A percentile compares a stretch with the other conserved stretches of the same genome.
phyloP scores from a whole-genome alignment of 139 green algal species.

The Pedinophyceae sp. region DNA sequence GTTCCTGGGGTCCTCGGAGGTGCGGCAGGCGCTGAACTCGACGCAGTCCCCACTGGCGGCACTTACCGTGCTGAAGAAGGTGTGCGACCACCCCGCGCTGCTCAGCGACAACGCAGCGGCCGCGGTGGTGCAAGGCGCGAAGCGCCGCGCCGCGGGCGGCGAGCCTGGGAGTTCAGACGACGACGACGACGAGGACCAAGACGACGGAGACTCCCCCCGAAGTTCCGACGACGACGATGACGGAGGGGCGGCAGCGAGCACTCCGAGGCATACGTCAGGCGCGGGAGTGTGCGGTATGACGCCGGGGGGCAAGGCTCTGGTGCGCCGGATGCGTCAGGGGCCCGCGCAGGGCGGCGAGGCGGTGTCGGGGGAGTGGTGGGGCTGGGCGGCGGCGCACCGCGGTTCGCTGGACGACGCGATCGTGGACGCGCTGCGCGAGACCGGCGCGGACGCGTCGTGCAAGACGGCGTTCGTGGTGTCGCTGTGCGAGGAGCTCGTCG shows the following conservation, averaged over 20 bases:
- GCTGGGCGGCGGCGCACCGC: too few species aligned
- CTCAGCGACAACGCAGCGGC: slow-evolving; percentile 40
- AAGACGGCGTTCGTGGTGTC: slow-evolving; percentile 61
- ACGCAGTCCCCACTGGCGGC: slow-evolving; percentile 56
- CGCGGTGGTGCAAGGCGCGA: slow-evolving; percentile 16
- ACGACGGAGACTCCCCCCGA: slow-evolving; percentile 11
- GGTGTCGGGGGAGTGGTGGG: neutral
- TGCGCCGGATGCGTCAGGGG: neutral
- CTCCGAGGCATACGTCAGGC: too few species aligned
- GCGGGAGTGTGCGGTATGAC: neutral
- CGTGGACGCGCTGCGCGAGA: slow-evolving; percentile 14
- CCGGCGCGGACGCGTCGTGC: slow-evolving; percentile 44
- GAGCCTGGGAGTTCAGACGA: too few species aligned
- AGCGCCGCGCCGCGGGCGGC: neutral
- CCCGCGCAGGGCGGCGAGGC: neutral
- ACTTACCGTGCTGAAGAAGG: slow-evolving; percentile 29
- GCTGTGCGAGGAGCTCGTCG: slow-evolving; percentile 52
- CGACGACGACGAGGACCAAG: slow-evolving; percentile 18
- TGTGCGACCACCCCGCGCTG: slow-evolving; percentile 85
- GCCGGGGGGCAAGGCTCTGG: too few species aligned
- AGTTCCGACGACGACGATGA: neutral
- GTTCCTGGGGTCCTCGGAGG: slow-evolving; percentile 49
- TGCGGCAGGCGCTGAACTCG: slow-evolving; percentile 60
- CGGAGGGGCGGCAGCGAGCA: too few species aligned
- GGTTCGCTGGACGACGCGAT: slow-evolving; percentile 16